Percentiles rank a stretch among this genome's conserved stretches.
Conservation (phyloP, 179 eudicot species). For the Silene coronaria region DNA sequence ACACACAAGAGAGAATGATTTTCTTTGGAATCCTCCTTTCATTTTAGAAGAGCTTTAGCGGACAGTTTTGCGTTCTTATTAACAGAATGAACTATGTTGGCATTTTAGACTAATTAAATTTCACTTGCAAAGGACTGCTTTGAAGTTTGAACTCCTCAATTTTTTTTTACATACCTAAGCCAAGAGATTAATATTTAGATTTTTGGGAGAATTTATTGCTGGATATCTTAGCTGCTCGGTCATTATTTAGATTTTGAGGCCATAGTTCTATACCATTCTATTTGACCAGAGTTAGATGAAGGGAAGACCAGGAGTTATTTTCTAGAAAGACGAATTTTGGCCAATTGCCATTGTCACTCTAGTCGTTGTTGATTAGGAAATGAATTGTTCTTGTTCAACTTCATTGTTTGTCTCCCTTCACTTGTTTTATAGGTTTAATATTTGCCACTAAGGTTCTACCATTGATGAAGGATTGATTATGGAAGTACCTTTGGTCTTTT, state of each 20-base stretch:
- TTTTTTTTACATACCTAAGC: neutral
- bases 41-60: neutral
- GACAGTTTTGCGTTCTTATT: neutral
- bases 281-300: neutral
- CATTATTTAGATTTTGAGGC: constrained; percentile 1
- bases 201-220: neutral
- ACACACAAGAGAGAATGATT: neutral
- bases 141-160: neutral
- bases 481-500: neutral
- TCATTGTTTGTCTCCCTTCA: neutral
- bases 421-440: constrained; percentile 3
- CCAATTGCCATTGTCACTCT: neutral
- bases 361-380: neutral
- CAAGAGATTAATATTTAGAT: neutral
- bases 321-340: neutral
- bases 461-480: neutral
- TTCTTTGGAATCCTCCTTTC: neutral
- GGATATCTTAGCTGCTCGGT: neutral
- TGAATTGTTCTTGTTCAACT: neutral
- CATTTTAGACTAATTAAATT: constrained; percentile 5
- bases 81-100: neutral
- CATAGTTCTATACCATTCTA: neutral
- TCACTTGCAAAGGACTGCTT: neutral
- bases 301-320: constrained; percentile 1
- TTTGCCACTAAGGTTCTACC: constrained; percentile 5